Evolutionary conservation across 768 basidiomycete genomes (phyloP).

Genomic region (Lenzites betulinus): DNA sequence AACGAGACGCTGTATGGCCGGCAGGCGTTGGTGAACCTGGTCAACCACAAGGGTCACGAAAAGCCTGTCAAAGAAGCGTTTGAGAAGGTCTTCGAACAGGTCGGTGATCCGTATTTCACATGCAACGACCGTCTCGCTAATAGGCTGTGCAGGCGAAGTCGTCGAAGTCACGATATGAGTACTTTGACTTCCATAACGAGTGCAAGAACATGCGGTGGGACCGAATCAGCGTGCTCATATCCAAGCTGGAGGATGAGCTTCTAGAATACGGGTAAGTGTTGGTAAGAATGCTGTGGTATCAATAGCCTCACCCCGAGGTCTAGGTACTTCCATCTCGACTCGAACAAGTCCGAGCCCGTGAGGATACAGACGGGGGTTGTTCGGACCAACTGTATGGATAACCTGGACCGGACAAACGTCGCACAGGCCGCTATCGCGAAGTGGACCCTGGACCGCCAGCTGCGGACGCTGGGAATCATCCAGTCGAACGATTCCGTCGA

Average conservation of each 20-base stretch:
- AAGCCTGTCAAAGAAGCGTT: constrained; percentile 94
- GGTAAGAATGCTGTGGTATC: background rate
- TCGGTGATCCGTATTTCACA: constrained; percentile 24
- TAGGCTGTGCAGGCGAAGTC: constrained; percentile 51
- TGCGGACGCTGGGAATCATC: constrained; percentile 73
- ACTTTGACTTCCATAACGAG: constrained; percentile 97
- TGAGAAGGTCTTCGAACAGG: constrained; percentile 73
- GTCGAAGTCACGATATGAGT: constrained; percentile 78
- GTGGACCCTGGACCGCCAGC: constrained; percentile 78
- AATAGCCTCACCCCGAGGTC: constrained; percentile 7
- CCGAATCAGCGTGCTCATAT: constrained; percentile 81
- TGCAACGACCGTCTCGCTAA: background rate
- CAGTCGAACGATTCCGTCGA: constrained; percentile 73
- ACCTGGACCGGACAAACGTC: constrained; percentile 94
- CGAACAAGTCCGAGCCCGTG: constrained; percentile 46
- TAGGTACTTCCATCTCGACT: constrained; percentile 80
- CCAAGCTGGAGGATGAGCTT: constrained; percentile 71
- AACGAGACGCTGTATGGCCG: constrained; percentile 76
- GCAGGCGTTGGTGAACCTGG: constrained; percentile 82
- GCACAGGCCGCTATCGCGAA: constrained; percentile 91
- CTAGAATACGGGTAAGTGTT: constrained; percentile 61
- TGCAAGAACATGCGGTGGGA: constrained; percentile 96
- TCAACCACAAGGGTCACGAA: constrained; percentile 93
- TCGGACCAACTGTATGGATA: constrained; percentile 98
- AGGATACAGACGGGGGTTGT: constrained; percentile 74